These are phyloP conservation scores for Globomyces sp. DNA, from an alignment of 371 early-diverging fungal genomes.

Conservation along the genomic window DNA sequence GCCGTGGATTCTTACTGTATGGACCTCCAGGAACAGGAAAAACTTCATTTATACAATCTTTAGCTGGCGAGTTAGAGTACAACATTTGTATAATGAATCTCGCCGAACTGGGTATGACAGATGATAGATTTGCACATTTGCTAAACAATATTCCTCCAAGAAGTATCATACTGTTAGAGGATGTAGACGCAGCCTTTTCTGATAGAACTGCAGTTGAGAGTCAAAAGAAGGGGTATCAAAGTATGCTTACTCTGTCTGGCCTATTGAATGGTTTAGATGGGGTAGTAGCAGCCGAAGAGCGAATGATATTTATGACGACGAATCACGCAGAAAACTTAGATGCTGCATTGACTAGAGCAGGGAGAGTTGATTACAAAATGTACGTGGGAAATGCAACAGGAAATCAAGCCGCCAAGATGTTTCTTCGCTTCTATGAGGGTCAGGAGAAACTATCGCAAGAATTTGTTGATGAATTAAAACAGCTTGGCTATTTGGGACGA, in stretches of 20 bases:
- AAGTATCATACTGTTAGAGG: slow-evolving; percentile 96
- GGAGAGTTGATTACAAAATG: slow-evolving; percentile 95
- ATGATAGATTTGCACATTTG: slow-evolving; percentile 92
- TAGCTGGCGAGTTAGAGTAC: slow-evolving; percentile 96
- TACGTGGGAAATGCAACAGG: slow-evolving; percentile 83
- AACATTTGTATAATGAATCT: slow-evolving; percentile 96
- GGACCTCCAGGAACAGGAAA: slow-evolving; percentile 99
- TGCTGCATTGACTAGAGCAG: slow-evolving; percentile 97
- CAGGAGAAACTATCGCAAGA: slow-evolving; percentile 56
- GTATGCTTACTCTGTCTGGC: slow-evolving; percentile 97
- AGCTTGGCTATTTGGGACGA: not conserved
- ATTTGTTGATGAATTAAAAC: slow-evolving; percentile 61
- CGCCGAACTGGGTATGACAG: slow-evolving; percentile 87
- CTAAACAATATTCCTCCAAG: slow-evolving; percentile 93
- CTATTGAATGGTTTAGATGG: slow-evolving; percentile 99
- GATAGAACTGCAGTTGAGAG: slow-evolving; percentile 34
- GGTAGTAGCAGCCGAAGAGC: slow-evolving; percentile 96
- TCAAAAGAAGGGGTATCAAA: slow-evolving; percentile 58
- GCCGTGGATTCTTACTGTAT: slow-evolving; percentile 95
- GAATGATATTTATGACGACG: slow-evolving; percentile 99
- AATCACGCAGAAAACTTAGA: slow-evolving; percentile 97
- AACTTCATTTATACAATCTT: slow-evolving; percentile 95
- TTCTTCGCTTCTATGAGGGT: slow-evolving; percentile 78
- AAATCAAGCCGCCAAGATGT: slow-evolving; percentile 79
- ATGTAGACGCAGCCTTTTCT: slow-evolving; percentile 98